Percentiles rank a stretch among this genome's conserved stretches.
Conservation (phyloP, 345 rosid genomes). For the Odontarrhena argentea region DNA sequence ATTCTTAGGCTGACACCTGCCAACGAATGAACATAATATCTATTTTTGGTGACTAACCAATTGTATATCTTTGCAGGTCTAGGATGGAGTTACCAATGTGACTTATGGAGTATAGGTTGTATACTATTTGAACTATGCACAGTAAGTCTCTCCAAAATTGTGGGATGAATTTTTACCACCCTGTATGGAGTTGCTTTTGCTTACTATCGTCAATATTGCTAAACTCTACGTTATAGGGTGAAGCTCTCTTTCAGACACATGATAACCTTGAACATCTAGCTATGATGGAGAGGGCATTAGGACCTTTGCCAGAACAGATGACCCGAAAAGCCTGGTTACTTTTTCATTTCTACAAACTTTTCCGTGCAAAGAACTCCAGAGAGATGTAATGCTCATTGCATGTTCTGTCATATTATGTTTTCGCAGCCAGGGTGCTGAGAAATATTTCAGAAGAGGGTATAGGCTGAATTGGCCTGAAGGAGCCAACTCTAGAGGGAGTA, state of each 20-base stretch:
- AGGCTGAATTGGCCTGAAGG: constrained; percentile 91
- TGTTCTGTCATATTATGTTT: constrained; percentile 6
- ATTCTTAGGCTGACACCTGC: constrained; percentile 10
- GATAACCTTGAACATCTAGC: constrained; percentile 88
- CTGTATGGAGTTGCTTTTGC: constrained; percentile 12
- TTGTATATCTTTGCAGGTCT: constrained; percentile 52
- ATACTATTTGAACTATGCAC: constrained; percentile 76
- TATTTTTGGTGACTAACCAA: constrained; percentile 3
- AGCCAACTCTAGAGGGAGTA: constrained; percentile 76
- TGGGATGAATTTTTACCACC: background rate
- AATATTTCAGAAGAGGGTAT: constrained; percentile 64
- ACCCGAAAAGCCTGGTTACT: constrained; percentile 54
- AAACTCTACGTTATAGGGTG: constrained; percentile 52
- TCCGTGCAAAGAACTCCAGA: background rate
- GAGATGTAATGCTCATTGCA: constrained; percentile 22
- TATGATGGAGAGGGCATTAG: constrained; percentile 79
- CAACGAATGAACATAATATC: background rate
- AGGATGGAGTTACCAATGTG: constrained; percentile 91
- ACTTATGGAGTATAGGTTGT: constrained; percentile 87
- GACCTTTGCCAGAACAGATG: constrained; percentile 70
- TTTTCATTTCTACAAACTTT: constrained; percentile 1
- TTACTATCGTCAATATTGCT: constrained; percentile 1
- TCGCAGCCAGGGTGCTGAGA: constrained; percentile 68
- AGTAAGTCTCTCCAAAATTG: constrained; percentile 41
- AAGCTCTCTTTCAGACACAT: constrained; percentile 80